phyloP scores from a whole-genome alignment of 164 flowering plant species.

The Sextonia rubra region DNA sequence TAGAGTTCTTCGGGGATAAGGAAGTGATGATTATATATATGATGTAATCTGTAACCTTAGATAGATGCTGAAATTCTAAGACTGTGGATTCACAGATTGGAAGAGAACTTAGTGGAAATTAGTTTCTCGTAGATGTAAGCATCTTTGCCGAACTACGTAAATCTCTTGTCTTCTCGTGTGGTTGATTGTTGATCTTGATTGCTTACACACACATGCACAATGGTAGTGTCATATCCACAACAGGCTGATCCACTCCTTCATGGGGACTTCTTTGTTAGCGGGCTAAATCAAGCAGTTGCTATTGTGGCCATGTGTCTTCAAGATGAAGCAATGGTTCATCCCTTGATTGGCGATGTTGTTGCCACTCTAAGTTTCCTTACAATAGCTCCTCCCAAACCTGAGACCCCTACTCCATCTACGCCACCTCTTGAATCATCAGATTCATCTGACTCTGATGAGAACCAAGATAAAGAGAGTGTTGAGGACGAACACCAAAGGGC shows the following conservation, averaged over 20 bases:
- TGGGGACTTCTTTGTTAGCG: conserved; percentile 37
- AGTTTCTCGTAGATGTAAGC: too few species aligned
- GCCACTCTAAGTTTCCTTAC: conserved; percentile 47
- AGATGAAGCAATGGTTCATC: conserved; percentile 48
- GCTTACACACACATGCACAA: too few species aligned
- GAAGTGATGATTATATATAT: too few species aligned
- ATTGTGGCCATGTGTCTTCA: conserved; percentile 74
- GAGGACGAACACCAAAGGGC: conserved; percentile 23
- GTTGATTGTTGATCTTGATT: too few species aligned
- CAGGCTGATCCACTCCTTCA: conserved; percentile 54
- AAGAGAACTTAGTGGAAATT: too few species aligned
- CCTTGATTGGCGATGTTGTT: conserved; percentile 54
- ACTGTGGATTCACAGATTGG: too few species aligned
- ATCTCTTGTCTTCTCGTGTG: too few species aligned
- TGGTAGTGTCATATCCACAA: too few species aligned
- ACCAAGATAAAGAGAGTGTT: neutral
- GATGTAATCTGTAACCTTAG: too few species aligned
- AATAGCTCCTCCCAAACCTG: conserved; percentile 7
- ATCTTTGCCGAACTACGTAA: too few species aligned
- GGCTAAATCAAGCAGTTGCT: conserved; percentile 60
- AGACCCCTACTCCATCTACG: conserved; percentile 4
- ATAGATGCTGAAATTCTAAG: too few species aligned
- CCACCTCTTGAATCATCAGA: conserved; percentile 9
- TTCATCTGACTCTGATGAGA: conserved; percentile 6
- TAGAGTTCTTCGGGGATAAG: too few species aligned